phyloP scores from a whole-genome alignment of 1,284 basidiomycete species.

The Ganoderma lingzhi region DNA sequence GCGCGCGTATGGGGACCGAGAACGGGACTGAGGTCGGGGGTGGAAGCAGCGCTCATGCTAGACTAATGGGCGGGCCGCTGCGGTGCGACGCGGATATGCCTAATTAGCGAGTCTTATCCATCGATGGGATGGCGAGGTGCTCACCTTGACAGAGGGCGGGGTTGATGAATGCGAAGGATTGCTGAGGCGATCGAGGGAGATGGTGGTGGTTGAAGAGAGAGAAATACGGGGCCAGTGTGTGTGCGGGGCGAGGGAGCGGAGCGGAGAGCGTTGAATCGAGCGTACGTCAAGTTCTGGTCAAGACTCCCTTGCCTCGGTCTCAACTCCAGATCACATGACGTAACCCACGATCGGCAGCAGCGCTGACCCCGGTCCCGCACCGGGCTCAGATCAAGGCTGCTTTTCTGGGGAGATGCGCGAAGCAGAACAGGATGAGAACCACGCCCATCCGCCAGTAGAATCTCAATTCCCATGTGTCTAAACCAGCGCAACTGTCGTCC shows the following conservation, averaged over 20 bases:
- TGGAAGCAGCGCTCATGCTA: slow-evolving; percentile 32
- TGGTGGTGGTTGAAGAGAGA: slow-evolving; percentile 23
- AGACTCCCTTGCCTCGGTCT: slow-evolving; percentile 31
- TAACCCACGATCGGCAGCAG: slow-evolving; percentile 23
- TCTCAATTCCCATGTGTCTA: slow-evolving; percentile 4
- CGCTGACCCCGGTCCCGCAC: not conserved
- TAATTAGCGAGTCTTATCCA: slow-evolving; percentile 11
- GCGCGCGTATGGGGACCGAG: slow-evolving; percentile 37
- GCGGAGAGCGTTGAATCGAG: slow-evolving; percentile 23
- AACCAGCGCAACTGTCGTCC: slow-evolving; percentile 9
- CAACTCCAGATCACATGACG: slow-evolving; percentile 31
- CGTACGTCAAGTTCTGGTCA: slow-evolving; percentile 23
- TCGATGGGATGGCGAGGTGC: slow-evolving; percentile 19
- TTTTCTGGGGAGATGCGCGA: slow-evolving; percentile 10
- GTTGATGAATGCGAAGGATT: not conserved
- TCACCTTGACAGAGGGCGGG: slow-evolving; percentile 16
- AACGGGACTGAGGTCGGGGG: slow-evolving; percentile 38
- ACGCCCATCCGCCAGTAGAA: not conserved
- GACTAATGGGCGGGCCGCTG: slow-evolving; percentile 16
- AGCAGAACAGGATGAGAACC: not conserved
- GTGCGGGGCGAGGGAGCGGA: slow-evolving; percentile 15
- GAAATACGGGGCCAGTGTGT: slow-evolving; percentile 15
- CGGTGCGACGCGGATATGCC: not conserved
- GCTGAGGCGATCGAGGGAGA: slow-evolving; percentile 10
- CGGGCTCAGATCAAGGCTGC: slow-evolving; percentile 7